A percentile compares a stretch with the other conserved stretches of the same genome.
Conservation (phyloP, 495 filamentous ascomycete species). For the Podospora fimiseda region DNA sequence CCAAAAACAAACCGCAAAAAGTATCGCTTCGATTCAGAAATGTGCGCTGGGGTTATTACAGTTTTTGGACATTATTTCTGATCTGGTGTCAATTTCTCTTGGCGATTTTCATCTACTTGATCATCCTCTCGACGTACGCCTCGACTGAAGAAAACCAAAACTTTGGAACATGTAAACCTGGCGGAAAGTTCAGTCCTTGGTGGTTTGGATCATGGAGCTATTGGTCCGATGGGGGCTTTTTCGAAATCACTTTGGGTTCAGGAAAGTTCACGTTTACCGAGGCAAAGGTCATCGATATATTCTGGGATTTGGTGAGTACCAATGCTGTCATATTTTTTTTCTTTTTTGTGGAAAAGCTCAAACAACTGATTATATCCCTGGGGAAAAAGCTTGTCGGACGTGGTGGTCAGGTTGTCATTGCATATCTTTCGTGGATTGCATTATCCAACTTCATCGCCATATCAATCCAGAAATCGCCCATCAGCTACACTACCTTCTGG, state of each 20-base stretch:
- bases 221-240: neutral
- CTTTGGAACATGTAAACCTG: neutral
- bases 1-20: no score
- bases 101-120: no score
- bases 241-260: neutral
- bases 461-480: neutral
- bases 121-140: no score
- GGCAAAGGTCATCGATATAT: neutral
- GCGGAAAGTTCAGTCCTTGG: neutral
- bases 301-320: neutral
- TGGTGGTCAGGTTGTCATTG: neutral
- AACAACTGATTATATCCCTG: neutral
- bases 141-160: no score
- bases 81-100: neutral
- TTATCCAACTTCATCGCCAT: neutral
- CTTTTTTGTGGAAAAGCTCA: neutral
- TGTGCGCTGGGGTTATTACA: no score
- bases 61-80: no score
- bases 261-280: neutral
- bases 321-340: neutral
- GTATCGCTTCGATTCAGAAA: no score
- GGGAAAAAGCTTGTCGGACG: neutral
- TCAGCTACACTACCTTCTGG: neutral
- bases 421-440: neutral
- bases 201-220: neutral